Percentiles rank a stretch among this genome's conserved stretches.
These are phyloP conservation scores for Arachnomyces sp. DNA, from an alignment of 2,329 filamentous ascomycete species.

Conservation along the genomic window DNA sequence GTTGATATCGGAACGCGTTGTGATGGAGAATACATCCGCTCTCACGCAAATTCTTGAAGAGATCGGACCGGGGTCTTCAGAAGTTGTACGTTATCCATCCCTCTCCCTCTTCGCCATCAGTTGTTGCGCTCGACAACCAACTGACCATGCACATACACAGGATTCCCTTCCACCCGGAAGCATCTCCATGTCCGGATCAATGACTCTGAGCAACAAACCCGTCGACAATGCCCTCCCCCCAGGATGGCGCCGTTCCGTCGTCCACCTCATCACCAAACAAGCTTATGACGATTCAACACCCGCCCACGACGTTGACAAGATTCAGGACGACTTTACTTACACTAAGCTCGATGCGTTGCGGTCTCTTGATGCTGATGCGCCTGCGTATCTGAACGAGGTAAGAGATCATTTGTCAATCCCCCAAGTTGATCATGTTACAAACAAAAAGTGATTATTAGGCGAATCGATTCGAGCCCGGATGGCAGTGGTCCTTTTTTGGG, in stretches of 20 bases:
- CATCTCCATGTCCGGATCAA: slow-evolving; percentile 13
- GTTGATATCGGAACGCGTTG: no score
- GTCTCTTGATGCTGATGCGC: slow-evolving; percentile 17
- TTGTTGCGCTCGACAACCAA: slow-evolving; percentile 1
- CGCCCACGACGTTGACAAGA: slow-evolving; percentile 2
- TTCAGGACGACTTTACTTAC: slow-evolving; percentile 11
- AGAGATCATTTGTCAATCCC: not conserved
- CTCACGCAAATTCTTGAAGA: no score
- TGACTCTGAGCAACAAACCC: slow-evolving; percentile 9
- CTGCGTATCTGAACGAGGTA: slow-evolving; percentile 25
- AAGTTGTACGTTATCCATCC: no score
- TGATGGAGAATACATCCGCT: no score
- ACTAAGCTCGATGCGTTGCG: slow-evolving; percentile 15
- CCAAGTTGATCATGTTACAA: not conserved
- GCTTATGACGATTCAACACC: slow-evolving; percentile 10
- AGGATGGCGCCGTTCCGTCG: slow-evolving; percentile 13
- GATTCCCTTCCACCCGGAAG: slow-evolving; percentile 7
- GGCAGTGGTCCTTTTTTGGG: no score
- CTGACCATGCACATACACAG: slow-evolving; percentile 2
- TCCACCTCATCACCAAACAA: slow-evolving; percentile 11
- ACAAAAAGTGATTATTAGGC: slow-evolving; percentile 9
- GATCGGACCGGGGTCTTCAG: no score
- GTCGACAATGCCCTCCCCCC: slow-evolving; percentile 13
- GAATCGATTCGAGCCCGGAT: slow-evolving; percentile 8
- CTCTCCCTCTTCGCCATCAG: slow-evolving; percentile 1